Evolutionary conservation across 73 alveolate genomes (phyloP), one percentile per base, ranked within the genome.

Genomic region (Tetrahymena elliotti): DNA sequence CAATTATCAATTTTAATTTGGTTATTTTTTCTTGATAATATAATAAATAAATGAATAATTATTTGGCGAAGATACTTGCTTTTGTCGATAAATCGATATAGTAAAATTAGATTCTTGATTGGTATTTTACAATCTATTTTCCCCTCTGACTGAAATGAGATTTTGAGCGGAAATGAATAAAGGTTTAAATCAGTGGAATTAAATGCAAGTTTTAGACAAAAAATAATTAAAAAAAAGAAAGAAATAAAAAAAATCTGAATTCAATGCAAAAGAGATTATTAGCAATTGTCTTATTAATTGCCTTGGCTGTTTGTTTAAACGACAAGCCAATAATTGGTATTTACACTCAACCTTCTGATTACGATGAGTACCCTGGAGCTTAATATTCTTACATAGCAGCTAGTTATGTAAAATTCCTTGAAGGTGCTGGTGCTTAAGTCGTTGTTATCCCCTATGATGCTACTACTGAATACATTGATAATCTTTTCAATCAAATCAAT

Each of bases 381-480:
- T 16, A 84, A 24, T 94, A 84, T 52, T 95, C 97, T 9, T 97
- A 95, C 95, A 93, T 97, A 36, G 94, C 96, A 82, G 95, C 97
- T 53, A 52, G 96, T 35, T 97, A 96, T 93, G 99, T 97, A 22
- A 95, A 96, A 68, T 96, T 39, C 95, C 54, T 97, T 12, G 97
- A 95, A 53, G 93, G 93, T 33, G 95, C 98, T 31, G 99, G 99
- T 33, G 98, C 98, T 41, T 27, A 97, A 35, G 98, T 95, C 2
- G 94, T 97, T 27, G 98, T 98, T 33, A 93, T 97, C 16, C 96
- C 94, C 3, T 93, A 93, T 82, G 96, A 93, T 39, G 97, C 96
- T 34, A 52, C 95, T 15, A 47, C 40, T n/a, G 98, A 96, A 35
- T 40, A 93, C 83, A 94, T 40, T 38, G 52, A 38, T 18, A 38